Evolutionary conservation across 352 stramenopile genomes (phyloP).

Genomic region (Phytophthora vignae): DNA sequence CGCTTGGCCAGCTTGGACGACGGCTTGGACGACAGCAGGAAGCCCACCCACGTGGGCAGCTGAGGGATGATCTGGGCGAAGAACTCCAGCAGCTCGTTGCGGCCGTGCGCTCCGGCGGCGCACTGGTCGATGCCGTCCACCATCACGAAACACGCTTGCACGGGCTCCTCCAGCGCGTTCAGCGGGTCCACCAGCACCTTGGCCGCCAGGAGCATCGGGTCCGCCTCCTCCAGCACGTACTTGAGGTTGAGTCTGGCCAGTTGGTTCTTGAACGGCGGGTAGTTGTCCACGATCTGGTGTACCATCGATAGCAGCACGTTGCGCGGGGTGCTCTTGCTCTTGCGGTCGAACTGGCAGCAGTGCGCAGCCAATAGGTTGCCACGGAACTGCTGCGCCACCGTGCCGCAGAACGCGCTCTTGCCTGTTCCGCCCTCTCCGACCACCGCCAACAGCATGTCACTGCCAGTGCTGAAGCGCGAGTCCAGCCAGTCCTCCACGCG

Average conservation of each 20-base stretch:
- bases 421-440: conserved; percentile 76
- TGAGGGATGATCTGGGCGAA: conserved; percentile 65
- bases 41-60: conserved; percentile 74
- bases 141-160: conserved; percentile 69
- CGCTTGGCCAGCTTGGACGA: conserved; percentile 62
- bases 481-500: conserved; percentile 84
- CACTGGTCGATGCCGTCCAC: conserved; percentile 85
- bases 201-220: conserved; percentile 65
- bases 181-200: conserved; percentile 86
- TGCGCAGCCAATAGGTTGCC: conserved; percentile 68
- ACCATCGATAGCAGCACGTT: conserved; percentile 85
- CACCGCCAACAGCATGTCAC: conserved; percentile 65
- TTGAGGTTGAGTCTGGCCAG: conserved; percentile 82
- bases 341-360: conserved; percentile 82
- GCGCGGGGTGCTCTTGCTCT: conserved; percentile 72
- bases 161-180: conserved; percentile 66
- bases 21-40: conserved; percentile 78
- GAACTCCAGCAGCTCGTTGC: conserved; percentile 80
- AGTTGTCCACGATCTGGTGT: conserved; percentile 73
- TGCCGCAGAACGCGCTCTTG: conserved; percentile 72
- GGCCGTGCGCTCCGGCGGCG: conserved; percentile 32
- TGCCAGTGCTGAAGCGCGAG: conserved; percentile 68
- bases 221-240: conserved; percentile 83
- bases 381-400: conserved; percentile 61
- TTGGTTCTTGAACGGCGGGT: conserved; percentile 84